These are phyloP conservation scores for Talaromyces piceae DNA, from an alignment of 2,329 filamentous ascomycete species.

Conservation along the genomic window DNA sequence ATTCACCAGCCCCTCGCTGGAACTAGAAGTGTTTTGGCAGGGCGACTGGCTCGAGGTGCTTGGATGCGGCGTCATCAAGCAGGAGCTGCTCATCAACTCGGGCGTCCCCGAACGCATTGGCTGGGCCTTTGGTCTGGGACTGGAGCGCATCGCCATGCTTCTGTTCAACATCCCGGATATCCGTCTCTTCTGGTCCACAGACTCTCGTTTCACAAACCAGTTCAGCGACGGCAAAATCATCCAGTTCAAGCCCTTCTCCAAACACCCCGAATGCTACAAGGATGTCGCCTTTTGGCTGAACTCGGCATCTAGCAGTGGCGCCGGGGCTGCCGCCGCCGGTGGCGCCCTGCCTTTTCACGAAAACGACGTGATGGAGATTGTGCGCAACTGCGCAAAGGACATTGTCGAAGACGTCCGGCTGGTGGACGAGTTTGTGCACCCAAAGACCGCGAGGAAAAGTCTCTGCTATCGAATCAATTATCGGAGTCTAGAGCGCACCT, in stretches of 20 bases:
- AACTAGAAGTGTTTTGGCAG: constrained; percentile 90
- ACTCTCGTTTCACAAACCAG: constrained; percentile 77
- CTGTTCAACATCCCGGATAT: constrained; percentile 96
- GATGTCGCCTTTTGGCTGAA: constrained; percentile 91
- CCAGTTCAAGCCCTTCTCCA: constrained; percentile 81
- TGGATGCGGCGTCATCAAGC: constrained; percentile 84
- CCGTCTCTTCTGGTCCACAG: constrained; percentile 87
- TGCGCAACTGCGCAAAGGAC: constrained; percentile 74
- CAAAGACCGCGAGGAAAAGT: constrained; percentile 74
- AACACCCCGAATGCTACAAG: constrained; percentile 79
- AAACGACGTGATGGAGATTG: constrained; percentile 95
- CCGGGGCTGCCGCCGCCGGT: constrained; percentile 25
- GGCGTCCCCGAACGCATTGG: constrained; percentile 68
- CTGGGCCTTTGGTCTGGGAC: constrained; percentile 92
- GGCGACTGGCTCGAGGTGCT: constrained; percentile 94
- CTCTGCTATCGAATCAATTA: constrained; percentile 92
- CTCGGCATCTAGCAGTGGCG: constrained; percentile 30
- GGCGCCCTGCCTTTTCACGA: constrained; percentile 61
- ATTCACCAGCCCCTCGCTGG: constrained; percentile 92
- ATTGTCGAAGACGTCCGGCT: constrained; percentile 79
- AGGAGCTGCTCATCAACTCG: constrained; percentile 71
- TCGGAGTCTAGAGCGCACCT: constrained; percentile 79
- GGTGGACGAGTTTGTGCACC: constrained; percentile 81
- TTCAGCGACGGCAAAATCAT: constrained; percentile 54
- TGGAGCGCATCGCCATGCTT: constrained; percentile 95